These are phyloP conservation scores for Bonia amplexicaulis DNA, from an alignment of 176 grass and related monocot species.

Conservation along the genomic window DNA sequence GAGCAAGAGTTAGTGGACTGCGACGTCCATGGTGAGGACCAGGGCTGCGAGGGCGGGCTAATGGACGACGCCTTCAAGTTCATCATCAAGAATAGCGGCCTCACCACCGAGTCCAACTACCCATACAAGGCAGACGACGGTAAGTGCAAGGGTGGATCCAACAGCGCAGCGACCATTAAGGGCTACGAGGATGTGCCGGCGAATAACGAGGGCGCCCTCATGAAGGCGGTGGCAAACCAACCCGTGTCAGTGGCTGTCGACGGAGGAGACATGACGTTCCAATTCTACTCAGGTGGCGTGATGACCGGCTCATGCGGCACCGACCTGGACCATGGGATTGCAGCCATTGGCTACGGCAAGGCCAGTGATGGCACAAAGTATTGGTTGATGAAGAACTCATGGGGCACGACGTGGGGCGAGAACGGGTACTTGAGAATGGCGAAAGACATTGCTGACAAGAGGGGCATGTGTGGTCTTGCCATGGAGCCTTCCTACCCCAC, in stretches of 20 bases:
- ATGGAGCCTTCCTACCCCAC: conserved; percentile 29
- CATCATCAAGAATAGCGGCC: conserved; percentile 5
- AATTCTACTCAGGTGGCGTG: conserved; percentile 39
- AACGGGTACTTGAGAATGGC: not conserved
- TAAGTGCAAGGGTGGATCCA: conserved; percentile 25
- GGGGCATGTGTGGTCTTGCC: conserved; percentile 24
- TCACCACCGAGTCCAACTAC: conserved; percentile 22
- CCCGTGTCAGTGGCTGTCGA: conserved; percentile 41
- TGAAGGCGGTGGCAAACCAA: conserved; percentile 43
- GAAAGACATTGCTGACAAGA: conserved; percentile 16
- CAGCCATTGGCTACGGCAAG: conserved; percentile 31
- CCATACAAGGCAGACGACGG: conserved; percentile 26
- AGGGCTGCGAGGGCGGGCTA: conserved; percentile 41
- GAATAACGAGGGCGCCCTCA: conserved; percentile 34
- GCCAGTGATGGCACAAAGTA: conserved; percentile 20
- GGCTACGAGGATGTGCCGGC: conserved; percentile 36
- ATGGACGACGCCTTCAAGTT: conserved; percentile 51
- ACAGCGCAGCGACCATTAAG: conserved; percentile 6
- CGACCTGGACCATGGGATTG: conserved; percentile 33
- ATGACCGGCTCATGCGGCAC: conserved; percentile 31
- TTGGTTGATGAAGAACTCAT: conserved; percentile 33
- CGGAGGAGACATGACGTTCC: conserved; percentile 31
- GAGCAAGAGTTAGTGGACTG: conserved; percentile 54
- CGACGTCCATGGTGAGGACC: conserved; percentile 26
- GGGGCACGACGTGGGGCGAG: conserved; percentile 1